phyloP scores from a whole-genome alignment of 2,329 filamentous ascomycete species.

The Nakataea oryzae region DNA sequence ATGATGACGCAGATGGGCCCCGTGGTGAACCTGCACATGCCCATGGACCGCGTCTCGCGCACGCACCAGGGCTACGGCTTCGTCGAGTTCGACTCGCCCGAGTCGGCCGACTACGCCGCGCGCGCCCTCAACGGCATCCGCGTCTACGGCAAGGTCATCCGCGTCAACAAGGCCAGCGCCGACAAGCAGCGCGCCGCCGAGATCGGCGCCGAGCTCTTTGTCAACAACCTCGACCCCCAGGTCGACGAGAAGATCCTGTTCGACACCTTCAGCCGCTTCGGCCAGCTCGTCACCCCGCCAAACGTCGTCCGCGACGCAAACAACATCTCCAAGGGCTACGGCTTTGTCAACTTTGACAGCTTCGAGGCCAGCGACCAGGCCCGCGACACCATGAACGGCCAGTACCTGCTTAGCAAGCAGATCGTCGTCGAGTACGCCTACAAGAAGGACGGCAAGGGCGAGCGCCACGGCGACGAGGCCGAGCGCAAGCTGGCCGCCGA shows the following conservation, averaged over 20 bases:
- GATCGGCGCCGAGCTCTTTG: constrained; percentile 92
- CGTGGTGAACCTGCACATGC: constrained; percentile 95
- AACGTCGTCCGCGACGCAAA: constrained; percentile 89
- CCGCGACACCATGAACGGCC: constrained; percentile 85
- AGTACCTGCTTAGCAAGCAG: constrained; percentile 95
- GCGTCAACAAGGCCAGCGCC: constrained; percentile 86
- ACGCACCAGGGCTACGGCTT: constrained; percentile 97
- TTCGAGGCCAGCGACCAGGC: constrained; percentile 93
- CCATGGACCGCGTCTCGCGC: constrained; percentile 95
- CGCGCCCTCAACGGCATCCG: constrained; percentile 95
- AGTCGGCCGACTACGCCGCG: constrained; percentile 93
- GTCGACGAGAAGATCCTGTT: constrained; percentile 94
- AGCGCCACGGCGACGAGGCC: constrained; percentile 88
- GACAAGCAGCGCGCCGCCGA: constrained; percentile 92
- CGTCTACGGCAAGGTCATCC: constrained; percentile 85
- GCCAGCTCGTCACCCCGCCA: constrained; percentile 69
- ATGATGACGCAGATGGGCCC: constrained; percentile 96
- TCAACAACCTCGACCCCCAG: constrained; percentile 90
- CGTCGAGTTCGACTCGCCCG: constrained; percentile 92
- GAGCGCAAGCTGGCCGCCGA: constrained; percentile 86
- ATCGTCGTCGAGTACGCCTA: constrained; percentile 96
- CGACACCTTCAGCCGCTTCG: constrained; percentile 89
- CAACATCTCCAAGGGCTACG: constrained; percentile 87
- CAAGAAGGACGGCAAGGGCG: constrained; percentile 98
- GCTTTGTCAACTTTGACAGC: constrained; percentile 84